Conservation (phyloP, 1,284 basidiomycete genomes). For the Inonotus hispidus region DNA sequence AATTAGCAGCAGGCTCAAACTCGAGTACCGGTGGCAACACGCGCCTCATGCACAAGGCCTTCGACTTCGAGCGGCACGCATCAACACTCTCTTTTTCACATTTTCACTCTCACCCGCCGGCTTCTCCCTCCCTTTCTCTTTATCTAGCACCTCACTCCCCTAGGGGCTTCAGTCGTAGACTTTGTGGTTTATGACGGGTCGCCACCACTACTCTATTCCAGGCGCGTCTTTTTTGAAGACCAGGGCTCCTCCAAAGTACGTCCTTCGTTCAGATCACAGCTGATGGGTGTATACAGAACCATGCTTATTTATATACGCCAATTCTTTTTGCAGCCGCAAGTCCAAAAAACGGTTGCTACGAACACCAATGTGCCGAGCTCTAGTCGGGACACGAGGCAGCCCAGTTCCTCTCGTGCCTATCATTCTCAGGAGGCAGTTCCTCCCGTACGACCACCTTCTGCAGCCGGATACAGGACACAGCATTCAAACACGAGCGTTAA, state of each 20-base stretch:
- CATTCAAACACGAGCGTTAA: neutral
- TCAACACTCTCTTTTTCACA: slow-evolving; percentile 2
- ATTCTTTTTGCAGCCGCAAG: neutral
- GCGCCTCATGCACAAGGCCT: slow-evolving; percentile 10
- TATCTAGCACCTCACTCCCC: neutral
- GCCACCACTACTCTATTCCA: slow-evolving; percentile 18
- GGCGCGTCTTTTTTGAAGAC: slow-evolving; percentile 16
- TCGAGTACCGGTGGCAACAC: neutral
- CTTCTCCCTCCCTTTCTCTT: neutral
- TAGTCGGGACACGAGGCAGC: slow-evolving; percentile 17
- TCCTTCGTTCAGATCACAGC: neutral
- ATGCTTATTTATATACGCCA: neutral
- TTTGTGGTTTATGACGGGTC: slow-evolving; percentile 14
- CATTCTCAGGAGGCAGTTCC: slow-evolving; percentile 7
- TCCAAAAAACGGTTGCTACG: slow-evolving; percentile 1
- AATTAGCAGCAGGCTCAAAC: neutral
- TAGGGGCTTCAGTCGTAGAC: neutral
- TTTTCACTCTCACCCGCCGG: neutral
- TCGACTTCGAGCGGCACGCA: neutral
- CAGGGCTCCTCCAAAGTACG: slow-evolving; percentile 16
- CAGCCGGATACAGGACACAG: slow-evolving; percentile 11
- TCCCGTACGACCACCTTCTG: slow-evolving; percentile 15
- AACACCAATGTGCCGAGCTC: slow-evolving; percentile 1
- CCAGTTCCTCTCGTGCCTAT: slow-evolving; percentile 10
- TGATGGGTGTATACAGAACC: neutral